Percentiles rank a stretch among this genome's conserved stretches.
Evolutionary conservation across 2,329 filamentous ascomycete species (phyloP).

Genomic region (Penicillium paneum): DNA sequence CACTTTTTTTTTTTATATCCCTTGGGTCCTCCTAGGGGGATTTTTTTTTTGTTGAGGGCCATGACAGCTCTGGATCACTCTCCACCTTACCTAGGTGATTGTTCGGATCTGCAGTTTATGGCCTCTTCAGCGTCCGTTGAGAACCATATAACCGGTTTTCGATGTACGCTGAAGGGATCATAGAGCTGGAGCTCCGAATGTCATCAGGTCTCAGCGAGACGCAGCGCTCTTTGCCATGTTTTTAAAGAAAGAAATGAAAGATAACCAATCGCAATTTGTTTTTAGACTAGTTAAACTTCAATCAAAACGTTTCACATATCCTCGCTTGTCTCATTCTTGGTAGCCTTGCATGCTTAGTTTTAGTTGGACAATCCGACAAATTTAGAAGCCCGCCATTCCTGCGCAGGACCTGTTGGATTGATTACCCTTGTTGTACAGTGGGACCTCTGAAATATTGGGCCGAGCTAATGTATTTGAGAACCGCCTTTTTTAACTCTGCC

Average conservation of each 20-base stretch:
- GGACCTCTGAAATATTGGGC: too few relatives aligned
- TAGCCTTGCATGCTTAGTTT: background rate
- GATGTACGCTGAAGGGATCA: constrained; percentile 12
- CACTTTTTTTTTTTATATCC: background rate
- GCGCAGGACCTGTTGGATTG: background rate
- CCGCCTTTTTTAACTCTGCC: too few relatives aligned
- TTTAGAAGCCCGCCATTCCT: background rate
- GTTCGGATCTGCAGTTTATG: constrained; percentile 1
- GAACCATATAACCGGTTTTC: constrained; percentile 1
- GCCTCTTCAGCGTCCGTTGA: constrained; percentile 11
- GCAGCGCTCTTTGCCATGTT: background rate
- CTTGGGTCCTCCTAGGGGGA: background rate
- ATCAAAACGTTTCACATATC: background rate
- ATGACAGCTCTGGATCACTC: background rate
- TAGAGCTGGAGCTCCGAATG: background rate
- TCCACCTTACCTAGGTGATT: background rate
- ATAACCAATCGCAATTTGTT: background rate
- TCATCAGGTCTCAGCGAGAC: background rate
- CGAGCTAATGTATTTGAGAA: too few relatives aligned
- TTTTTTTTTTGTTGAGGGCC: background rate
- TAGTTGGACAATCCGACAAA: too few relatives aligned
- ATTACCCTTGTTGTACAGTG: background rate
- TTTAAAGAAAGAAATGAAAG: background rate
- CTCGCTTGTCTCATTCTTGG: background rate
- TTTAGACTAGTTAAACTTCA: background rate